A percentile compares a stretch with the other conserved stretches of the same genome.
phyloP scores from a whole-genome alignment of 495 filamentous ascomycete species.

The Neurospora sp. region DNA sequence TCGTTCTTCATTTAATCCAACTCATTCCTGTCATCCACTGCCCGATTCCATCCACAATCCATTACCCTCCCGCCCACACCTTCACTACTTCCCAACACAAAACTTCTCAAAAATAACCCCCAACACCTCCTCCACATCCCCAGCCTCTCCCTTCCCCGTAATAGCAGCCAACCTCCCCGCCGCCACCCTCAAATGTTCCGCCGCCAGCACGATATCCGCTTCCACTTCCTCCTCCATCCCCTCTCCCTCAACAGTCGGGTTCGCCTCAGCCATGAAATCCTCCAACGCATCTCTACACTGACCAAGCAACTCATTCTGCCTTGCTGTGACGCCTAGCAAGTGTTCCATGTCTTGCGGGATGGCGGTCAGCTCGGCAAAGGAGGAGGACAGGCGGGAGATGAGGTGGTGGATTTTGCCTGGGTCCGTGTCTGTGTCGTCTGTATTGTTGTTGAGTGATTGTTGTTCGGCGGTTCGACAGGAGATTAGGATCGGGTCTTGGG shows the following conservation, averaged over 20 bases:
- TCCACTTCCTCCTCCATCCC: conserved; percentile 32
- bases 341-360: conserved; percentile 55
- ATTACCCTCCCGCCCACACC: background rate
- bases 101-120: conserved; percentile 96
- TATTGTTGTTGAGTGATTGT: conserved; percentile 1
- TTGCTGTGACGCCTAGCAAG: conserved; percentile 80
- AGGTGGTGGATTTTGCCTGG: conserved; percentile 61
- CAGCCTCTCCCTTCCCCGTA: conserved; percentile 74
- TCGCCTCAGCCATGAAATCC: conserved; percentile 50
- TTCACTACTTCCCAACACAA: conserved; percentile 21
- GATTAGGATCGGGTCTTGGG: conserved; percentile 36
- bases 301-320: conserved; percentile 73
- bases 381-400: conserved; percentile 51
- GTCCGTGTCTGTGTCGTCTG: conserved; percentile 31
- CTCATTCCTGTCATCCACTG: background rate
- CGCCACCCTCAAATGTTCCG: conserved; percentile 76
- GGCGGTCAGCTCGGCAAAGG: conserved; percentile 66
- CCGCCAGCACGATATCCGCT: conserved; percentile 78
- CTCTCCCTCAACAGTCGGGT: conserved; percentile 6
- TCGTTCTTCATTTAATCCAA: background rate
- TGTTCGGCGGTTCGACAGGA: conserved; percentile 49
- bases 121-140: conserved; percentile 93
- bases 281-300: conserved; percentile 60
- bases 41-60: background rate
- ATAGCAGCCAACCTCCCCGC: conserved; percentile 74